Evolutionary conservation across 768 basidiomycete genomes (phyloP).

Genomic region (Macrolepiota albuminosa): DNA sequence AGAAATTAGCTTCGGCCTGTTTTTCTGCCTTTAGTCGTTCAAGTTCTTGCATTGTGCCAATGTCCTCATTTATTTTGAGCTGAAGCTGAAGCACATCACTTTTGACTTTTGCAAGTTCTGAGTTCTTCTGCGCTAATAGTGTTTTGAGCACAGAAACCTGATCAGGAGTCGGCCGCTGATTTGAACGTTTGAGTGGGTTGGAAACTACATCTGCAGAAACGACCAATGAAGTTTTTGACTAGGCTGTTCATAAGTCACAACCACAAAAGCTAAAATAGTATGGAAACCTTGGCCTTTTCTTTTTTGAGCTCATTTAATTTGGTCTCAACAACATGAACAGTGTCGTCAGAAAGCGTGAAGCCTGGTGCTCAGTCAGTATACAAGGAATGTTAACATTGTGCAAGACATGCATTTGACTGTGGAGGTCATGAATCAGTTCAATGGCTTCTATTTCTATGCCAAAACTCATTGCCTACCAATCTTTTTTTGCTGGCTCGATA

Average conservation of each 20-base stretch:
- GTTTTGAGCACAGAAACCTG: neutral
- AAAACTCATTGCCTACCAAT: neutral
- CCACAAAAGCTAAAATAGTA: neutral
- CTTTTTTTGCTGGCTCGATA: neutral
- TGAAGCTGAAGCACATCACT: neutral
- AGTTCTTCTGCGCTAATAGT: neutral
- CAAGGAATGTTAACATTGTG: neutral
- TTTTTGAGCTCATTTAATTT: neutral
- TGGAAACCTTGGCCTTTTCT: neutral
- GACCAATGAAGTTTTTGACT: neutral
- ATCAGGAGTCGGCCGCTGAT: slow-evolving; percentile 1
- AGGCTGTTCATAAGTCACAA: neutral
- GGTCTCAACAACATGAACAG: neutral
- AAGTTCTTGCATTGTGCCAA: neutral
- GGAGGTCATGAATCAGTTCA: neutral
- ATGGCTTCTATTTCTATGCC: neutral
- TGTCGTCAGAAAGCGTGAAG: neutral
- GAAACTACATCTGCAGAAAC: neutral
- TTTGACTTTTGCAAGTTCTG: neutral
- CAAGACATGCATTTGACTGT: neutral
- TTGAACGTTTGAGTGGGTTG: neutral
- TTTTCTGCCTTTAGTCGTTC: neutral
- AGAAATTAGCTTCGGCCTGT: neutral
- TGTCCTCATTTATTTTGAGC: neutral
- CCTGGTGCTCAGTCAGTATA: neutral